Evolutionary conservation across 2,329 filamentous ascomycete species (phyloP).

Genomic region (Ophiosphaerella korrae): DNA sequence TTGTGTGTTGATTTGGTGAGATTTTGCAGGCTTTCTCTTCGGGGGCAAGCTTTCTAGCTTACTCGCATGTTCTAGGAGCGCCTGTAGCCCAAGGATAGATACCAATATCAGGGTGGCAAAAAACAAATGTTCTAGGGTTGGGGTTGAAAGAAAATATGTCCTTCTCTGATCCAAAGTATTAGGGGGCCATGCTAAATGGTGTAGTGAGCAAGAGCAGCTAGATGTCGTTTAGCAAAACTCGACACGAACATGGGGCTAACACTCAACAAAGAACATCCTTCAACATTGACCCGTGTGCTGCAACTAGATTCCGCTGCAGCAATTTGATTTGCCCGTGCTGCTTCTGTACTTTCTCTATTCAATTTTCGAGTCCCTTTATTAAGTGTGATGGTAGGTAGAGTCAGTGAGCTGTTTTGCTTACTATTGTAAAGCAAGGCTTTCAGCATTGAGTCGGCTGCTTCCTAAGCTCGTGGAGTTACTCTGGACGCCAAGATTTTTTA

Average conservation of each 20-base stretch:
- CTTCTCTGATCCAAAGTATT: slow-evolving; percentile 10
- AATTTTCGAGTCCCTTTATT: slow-evolving; percentile 4
- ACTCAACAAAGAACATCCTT: slow-evolving; percentile 1
- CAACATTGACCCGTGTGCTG: slow-evolving; percentile 10
- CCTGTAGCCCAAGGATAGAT: slow-evolving; percentile 2
- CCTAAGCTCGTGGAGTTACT: too few relatives aligned
- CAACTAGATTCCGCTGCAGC: slow-evolving; percentile 5
- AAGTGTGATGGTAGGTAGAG: not conserved
- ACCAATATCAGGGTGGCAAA: slow-evolving; percentile 2
- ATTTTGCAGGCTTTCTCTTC: not conserved
- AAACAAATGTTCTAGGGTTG: slow-evolving; percentile 4
- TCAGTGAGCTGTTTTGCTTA: not conserved
- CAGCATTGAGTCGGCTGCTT: too few relatives aligned
- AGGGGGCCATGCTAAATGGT: slow-evolving; percentile 4
- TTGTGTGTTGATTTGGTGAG: too few relatives aligned
- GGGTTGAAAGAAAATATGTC: slow-evolving; percentile 6
- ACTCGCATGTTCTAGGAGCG: not conserved
- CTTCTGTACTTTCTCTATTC: slow-evolving; percentile 2
- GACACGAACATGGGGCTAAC: not conserved
- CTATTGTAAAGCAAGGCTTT: not conserved
- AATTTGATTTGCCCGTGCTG: slow-evolving; percentile 2
- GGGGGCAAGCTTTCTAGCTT: not conserved
- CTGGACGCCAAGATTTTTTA: too few relatives aligned
- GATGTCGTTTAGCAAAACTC: not conserved
- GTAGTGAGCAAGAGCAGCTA: slow-evolving; percentile 9